Evolutionary conservation across 2,329 filamentous ascomycete genomes (phyloP).

Genomic region (Diplodia intermedia): DNA sequence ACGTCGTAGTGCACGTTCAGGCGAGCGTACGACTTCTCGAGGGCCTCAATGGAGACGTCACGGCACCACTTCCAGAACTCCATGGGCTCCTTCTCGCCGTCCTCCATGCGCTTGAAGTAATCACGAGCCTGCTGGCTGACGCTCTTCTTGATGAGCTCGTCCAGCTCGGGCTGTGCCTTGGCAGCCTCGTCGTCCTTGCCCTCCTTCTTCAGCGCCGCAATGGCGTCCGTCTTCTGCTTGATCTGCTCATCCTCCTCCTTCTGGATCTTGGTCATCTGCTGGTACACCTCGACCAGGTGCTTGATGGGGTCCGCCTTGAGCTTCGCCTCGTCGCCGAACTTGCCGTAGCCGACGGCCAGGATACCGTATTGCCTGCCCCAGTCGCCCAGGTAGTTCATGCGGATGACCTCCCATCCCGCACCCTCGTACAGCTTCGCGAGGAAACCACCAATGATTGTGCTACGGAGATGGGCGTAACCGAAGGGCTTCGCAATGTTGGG

Average conservation of each 20-base stretch:
- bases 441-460: constrained; percentile 78
- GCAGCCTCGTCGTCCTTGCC: constrained; percentile 40
- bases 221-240: constrained; percentile 57
- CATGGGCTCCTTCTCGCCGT: constrained; percentile 65
- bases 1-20: constrained; percentile 71
- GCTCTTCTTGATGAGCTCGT: constrained; percentile 44
- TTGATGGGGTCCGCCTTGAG: constrained; percentile 77
- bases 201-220: constrained; percentile 41
- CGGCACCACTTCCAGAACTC: constrained; percentile 69
- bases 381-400: constrained; percentile 79
- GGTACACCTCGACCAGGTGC: constrained; percentile 82
- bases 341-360: constrained; percentile 75
- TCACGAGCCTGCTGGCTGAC: constrained; percentile 76
- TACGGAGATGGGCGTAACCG: constrained; percentile 75
- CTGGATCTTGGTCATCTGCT: constrained; percentile 72
- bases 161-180: constrained; percentile 42
- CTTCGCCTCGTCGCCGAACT: constrained; percentile 75
- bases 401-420: constrained; percentile 73
- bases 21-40: constrained; percentile 68
- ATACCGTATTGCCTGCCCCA: constrained; percentile 80
- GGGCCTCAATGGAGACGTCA: constrained; percentile 68
- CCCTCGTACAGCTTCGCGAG: constrained; percentile 71
- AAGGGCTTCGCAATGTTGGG: constrained; percentile 89
- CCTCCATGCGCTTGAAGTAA: constrained; percentile 73
- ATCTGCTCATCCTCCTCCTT: constrained; percentile 70